A percentile compares a stretch with the other conserved stretches of the same genome.
Conservation (phyloP, 495 filamentous ascomycete genomes). For the Aspergillus ellipticus region DNA sequence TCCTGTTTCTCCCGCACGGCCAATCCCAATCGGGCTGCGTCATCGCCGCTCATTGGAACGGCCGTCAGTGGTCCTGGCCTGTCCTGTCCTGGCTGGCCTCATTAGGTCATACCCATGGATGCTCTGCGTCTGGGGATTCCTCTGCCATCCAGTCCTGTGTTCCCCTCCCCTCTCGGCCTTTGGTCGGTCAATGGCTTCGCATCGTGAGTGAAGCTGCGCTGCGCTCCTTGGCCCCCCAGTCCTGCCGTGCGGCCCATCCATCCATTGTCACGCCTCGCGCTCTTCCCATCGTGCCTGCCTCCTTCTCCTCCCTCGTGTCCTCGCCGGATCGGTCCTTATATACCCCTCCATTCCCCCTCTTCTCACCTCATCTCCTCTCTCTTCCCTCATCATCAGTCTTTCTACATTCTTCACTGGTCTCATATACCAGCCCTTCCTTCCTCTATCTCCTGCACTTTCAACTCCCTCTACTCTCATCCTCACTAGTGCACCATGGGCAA, state of each 20-base stretch:
- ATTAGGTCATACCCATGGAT: not conserved
- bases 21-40: not conserved
- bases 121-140: too few relatives aligned
- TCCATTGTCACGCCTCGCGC: not conserved
- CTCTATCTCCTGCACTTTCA: not conserved
- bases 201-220: too few relatives aligned
- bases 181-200: too few relatives aligned
- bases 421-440: slow-evolving; percentile 1
- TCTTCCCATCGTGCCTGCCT: not conserved
- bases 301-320: not conserved
- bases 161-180: too few relatives aligned
- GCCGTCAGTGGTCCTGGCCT: not conserved
- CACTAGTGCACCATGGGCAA: slow-evolving; percentile 52
- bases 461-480: slow-evolving; percentile 4
- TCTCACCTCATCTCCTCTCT: not conserved
- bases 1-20: not conserved
- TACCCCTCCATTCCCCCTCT: slow-evolving; percentile 2
- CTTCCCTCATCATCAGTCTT: not conserved
- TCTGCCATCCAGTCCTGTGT: too few relatives aligned
- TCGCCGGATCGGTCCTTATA: not conserved
- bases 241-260: not conserved
- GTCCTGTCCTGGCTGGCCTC: not conserved
- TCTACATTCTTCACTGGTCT: not conserved
- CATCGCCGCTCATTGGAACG: not conserved
- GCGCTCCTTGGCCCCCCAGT: not conserved